Percentiles rank a stretch among this genome's conserved stretches.
These are phyloP conservation scores for Fusarium domesticum DNA, from an alignment of 2,329 filamentous ascomycete species.

Conservation along the genomic window DNA sequence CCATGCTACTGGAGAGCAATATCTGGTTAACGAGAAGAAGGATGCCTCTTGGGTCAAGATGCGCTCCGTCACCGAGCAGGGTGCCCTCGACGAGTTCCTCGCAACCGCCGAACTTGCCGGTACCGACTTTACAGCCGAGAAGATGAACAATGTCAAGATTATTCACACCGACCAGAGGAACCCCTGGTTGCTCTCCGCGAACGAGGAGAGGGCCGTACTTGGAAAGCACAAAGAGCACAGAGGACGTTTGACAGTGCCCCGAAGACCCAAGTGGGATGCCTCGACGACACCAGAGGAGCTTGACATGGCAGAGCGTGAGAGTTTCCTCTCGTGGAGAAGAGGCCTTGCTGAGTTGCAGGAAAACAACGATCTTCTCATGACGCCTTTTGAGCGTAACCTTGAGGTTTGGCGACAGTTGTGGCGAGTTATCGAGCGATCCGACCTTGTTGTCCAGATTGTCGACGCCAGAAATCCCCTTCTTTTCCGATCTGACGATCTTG, in stretches of 20 bases:
- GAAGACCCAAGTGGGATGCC: constrained; percentile 84
- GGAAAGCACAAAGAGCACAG: constrained; percentile 82
- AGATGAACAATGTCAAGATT: constrained; percentile 98
- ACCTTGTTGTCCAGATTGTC: constrained; percentile 95
- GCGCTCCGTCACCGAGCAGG: constrained; percentile 97
- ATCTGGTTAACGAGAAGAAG: constrained; percentile 85
- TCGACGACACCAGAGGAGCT: constrained; percentile 80
- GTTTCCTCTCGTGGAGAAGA: constrained; percentile 82
- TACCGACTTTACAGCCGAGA: constrained; percentile 97
- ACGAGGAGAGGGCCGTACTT: constrained; percentile 74
- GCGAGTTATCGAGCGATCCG: constrained; percentile 95
- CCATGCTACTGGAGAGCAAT: constrained; percentile 79
- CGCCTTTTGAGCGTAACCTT: constrained; percentile 93
- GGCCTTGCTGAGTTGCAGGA: constrained; percentile 91
- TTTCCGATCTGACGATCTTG: constrained; percentile 91
- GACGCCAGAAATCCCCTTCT: constrained; percentile 92
- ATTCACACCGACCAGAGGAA: constrained; percentile 97
- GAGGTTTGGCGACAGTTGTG: constrained; percentile 98
- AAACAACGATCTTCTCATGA: constrained; percentile 92
- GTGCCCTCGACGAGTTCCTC: constrained; percentile 92
- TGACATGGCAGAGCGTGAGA: constrained; percentile 73
- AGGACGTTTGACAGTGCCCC: constrained; percentile 77
- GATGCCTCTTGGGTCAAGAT: constrained; percentile 99
- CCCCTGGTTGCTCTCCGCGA: constrained; percentile 81
- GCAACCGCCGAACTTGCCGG: constrained; percentile 95